Conservation (phyloP, 148 eudicot species). For the Fagopyrum esculentum region DNA sequence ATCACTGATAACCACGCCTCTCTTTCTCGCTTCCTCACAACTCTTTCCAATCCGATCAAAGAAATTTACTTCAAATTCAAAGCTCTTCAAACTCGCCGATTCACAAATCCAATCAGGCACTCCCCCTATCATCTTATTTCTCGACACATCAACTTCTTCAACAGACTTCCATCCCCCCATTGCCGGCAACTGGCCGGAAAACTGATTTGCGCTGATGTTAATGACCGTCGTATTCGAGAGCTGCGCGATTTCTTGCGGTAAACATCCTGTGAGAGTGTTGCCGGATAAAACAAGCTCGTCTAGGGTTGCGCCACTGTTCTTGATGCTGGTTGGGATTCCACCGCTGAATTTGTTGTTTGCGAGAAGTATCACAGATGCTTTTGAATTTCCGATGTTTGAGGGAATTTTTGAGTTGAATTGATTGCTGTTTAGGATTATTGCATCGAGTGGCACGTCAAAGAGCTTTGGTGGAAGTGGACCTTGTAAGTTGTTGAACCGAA, state of each 20-base stretch:
- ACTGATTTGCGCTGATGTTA: conserved; percentile 42
- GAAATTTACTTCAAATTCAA: conserved; percentile 33
- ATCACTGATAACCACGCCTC: neutral
- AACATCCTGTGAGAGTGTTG: conserved; percentile 35
- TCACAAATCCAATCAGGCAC: conserved; percentile 54
- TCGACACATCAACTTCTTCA: conserved; percentile 58
- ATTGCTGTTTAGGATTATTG: conserved; percentile 43
- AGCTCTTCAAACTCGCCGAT: conserved; percentile 50
- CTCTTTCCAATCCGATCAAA: neutral
- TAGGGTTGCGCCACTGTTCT: conserved; percentile 37
- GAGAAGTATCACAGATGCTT: conserved; percentile 55
- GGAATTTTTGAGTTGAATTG: conserved; percentile 35
- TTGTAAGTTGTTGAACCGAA: conserved; percentile 17
- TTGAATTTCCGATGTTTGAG: conserved; percentile 38
- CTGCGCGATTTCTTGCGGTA: conserved; percentile 46
- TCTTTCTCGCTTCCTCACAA: neutral
- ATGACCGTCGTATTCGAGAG: conserved; percentile 42
- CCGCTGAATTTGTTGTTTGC: conserved; percentile 51
- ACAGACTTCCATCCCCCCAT: conserved; percentile 47
- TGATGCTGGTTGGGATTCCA: conserved; percentile 44
- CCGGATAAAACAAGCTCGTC: conserved; percentile 44
- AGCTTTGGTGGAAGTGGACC: conserved; percentile 6
- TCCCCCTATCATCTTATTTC: conserved; percentile 42
- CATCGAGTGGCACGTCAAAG: conserved; percentile 12
- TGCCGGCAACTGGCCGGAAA: conserved; percentile 42